These are phyloP conservation scores for Amanita pseudoporphyria DNA, from an alignment of 768 basidiomycete genomes.

Conservation along the genomic window DNA sequence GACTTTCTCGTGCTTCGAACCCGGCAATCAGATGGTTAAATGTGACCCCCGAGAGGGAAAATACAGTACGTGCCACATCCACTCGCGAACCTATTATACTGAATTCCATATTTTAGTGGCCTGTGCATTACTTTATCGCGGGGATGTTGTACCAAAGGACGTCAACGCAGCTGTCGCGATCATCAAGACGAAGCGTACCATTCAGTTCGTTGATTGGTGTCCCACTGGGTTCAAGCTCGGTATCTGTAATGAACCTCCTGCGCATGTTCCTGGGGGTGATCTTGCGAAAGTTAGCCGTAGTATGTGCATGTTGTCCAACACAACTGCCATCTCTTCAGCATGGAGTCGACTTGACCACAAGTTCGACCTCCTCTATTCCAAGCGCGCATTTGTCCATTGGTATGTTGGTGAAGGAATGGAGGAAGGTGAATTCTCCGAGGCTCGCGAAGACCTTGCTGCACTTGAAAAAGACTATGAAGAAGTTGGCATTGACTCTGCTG, in stretches of 20 bases:
- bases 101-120: constrained; percentile 51
- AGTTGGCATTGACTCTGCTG: constrained; percentile 71
- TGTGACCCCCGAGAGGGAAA: constrained; percentile 98
- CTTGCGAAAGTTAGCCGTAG: constrained; percentile 90
- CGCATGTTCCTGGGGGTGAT: constrained; percentile 88
- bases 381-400: constrained; percentile 88
- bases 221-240: constrained; percentile 98
- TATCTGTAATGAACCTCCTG: constrained; percentile 95
- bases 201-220: constrained; percentile 98
- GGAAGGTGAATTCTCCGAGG: constrained; percentile 98
- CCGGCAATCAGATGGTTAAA: constrained; percentile 91
- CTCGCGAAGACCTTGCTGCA: constrained; percentile 95
- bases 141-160: constrained; percentile 96
- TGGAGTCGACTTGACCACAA: constrained; percentile 97
- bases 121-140: constrained; percentile 86
- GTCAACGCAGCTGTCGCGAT: constrained; percentile 85
- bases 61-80: constrained; percentile 66
- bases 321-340: constrained; percentile 87
- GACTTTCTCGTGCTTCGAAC: constrained; percentile 97
- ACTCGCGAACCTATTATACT: background rate
- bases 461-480: constrained; percentile 95
- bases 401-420: constrained; percentile 99
- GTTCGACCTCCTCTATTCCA: constrained; percentile 97
- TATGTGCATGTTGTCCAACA: constrained; percentile 96
- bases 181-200: constrained; percentile 97